These are phyloP conservation scores for Posidonia australis DNA, from an alignment of 106 monocot genomes.

Conservation along the genomic window DNA sequence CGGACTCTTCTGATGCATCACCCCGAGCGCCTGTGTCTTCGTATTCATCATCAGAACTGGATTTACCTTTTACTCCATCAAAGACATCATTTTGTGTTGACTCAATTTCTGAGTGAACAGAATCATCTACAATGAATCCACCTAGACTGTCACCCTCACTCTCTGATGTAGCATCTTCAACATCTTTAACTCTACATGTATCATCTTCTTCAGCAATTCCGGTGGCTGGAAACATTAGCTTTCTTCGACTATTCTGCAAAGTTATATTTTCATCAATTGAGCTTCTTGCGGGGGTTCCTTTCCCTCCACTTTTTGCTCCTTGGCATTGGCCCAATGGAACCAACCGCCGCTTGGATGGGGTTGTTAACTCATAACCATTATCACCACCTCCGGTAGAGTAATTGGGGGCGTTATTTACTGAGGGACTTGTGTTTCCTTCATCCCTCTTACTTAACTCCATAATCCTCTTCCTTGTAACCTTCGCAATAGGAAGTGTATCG, in stretches of 20 bases:
- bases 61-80: too few species aligned
- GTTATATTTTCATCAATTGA: too few species aligned
- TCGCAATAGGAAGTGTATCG: not conserved
- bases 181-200: conserved; percentile 8
- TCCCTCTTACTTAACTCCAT: not conserved
- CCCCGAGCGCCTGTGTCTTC: not conserved
- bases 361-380: not conserved
- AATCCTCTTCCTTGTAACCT: conserved; percentile 11
- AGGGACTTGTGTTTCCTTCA: not conserved
- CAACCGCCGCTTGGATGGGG: conserved; percentile 13
- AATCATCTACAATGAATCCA: not conserved
- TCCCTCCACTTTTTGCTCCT: not conserved
- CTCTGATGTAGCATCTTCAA: conserved; percentile 13
- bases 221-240: not conserved
- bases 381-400: not conserved
- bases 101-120: conserved; percentile 18
- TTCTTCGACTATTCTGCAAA: too few species aligned
- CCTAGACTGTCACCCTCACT: conserved; percentile 31
- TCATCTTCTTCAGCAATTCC: conserved; percentile 7
- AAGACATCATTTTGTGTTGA: too few species aligned
- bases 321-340: conserved; percentile 12
- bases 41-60: not conserved
- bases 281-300: not conserved
- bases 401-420: not conserved
- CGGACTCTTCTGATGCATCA: not conserved